phyloP scores from a whole-genome alignment of 2,329 filamentous ascomycete species.

The Botryosphaeria dothidea region DNA sequence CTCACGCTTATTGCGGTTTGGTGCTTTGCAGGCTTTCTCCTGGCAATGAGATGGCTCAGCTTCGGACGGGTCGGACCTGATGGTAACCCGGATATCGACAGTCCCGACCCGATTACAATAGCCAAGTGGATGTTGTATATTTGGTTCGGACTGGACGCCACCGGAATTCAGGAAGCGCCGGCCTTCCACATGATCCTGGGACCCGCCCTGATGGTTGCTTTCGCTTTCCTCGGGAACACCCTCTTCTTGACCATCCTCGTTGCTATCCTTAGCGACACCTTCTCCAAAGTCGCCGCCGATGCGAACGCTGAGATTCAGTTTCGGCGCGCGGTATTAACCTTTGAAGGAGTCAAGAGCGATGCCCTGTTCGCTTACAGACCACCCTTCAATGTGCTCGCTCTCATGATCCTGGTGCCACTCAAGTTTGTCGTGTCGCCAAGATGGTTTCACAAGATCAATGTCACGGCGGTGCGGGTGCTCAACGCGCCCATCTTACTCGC shows the following conservation, averaged over 20 bases:
- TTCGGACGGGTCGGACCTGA: constrained; percentile 30
- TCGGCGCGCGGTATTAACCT: constrained; percentile 75
- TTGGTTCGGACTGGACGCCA: constrained; percentile 83
- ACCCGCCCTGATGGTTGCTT: constrained; percentile 77
- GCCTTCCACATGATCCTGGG: constrained; percentile 81
- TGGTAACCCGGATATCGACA: constrained; percentile 17
- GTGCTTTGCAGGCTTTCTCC: constrained; percentile 81
- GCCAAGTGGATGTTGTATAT: constrained; percentile 93
- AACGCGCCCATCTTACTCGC: constrained; percentile 74
- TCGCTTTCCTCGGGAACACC: constrained; percentile 83
- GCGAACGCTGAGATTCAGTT: constrained; percentile 83
- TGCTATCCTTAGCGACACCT: constrained; percentile 83
- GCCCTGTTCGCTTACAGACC: constrained; percentile 81
- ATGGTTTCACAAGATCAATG: constrained; percentile 91
- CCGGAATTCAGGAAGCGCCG: constrained; percentile 56
- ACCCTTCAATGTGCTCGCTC: constrained; percentile 79
- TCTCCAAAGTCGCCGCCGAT: constrained; percentile 74
- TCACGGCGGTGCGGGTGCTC: constrained; percentile 70
- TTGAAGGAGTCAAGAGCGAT: constrained; percentile 83
- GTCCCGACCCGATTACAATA: constrained; percentile 58
- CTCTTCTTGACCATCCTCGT: constrained; percentile 87
- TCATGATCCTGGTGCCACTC: constrained; percentile 72
- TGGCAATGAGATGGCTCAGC: constrained; percentile 78
- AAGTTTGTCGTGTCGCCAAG: constrained; percentile 76
- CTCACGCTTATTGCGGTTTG: constrained; percentile 74